Evolutionary conservation across 2,329 filamentous ascomycete species (phyloP).

Genomic region (Coleophoma eucalyptorum): DNA sequence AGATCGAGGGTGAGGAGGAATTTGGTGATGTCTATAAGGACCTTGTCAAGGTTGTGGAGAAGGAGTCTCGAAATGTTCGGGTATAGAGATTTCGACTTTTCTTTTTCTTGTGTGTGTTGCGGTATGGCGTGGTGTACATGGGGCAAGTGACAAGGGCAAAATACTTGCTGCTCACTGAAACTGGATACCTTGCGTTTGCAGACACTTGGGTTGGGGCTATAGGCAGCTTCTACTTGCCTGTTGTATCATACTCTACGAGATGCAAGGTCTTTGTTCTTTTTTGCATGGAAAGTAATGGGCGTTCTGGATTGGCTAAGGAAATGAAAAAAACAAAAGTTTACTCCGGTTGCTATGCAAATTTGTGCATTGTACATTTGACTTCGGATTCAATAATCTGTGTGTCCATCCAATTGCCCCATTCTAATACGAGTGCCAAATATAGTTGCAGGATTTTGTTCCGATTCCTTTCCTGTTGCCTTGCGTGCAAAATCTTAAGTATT

Average conservation of each 20-base stretch:
- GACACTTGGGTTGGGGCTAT: background rate
- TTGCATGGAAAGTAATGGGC: background rate
- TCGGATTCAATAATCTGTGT: too few species aligned
- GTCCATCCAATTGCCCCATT: too few species aligned
- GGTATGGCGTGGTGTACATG: background rate
- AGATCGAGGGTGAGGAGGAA: conserved; percentile 49
- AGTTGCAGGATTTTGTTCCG: too few species aligned
- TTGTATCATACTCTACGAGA: background rate
- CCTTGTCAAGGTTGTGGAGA: conserved; percentile 62
- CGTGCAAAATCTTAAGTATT: too few species aligned
- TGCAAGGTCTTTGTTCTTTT: background rate
- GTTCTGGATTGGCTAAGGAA: background rate
- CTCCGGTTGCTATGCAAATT: background rate
- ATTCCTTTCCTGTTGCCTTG: too few species aligned
- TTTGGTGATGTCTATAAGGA: conserved; percentile 63
- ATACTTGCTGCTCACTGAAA: background rate
- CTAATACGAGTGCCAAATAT: too few species aligned
- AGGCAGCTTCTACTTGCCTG: background rate
- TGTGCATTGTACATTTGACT: too few species aligned
- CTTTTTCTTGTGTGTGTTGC: background rate
- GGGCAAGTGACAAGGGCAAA: background rate
- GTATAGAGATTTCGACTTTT: conserved; percentile 15
- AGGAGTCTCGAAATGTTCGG: conserved; percentile 52
- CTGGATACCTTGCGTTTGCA: background rate
- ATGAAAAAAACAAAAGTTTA: background rate